Conservation (phyloP, 495 filamentous ascomycete genomes). For the Xylaria flabelliformis region DNA sequence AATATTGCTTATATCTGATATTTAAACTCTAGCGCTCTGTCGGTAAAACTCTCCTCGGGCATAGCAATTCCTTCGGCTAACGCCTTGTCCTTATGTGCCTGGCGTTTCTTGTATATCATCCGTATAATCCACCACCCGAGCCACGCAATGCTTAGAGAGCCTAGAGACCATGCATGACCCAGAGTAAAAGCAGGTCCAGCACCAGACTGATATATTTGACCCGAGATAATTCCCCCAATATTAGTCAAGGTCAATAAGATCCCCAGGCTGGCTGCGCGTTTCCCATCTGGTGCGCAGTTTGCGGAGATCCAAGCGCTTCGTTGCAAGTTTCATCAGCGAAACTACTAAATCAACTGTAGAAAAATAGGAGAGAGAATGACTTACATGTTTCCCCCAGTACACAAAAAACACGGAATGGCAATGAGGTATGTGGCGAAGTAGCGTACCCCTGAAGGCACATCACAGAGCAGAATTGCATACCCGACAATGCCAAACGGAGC, state of each 20-base stretch:
- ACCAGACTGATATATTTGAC: constrained; percentile 42
- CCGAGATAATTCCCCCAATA: constrained; percentile 47
- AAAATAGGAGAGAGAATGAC: neutral
- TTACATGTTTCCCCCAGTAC: constrained; percentile 33
- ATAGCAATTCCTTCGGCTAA: constrained; percentile 20
- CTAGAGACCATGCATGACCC: constrained; percentile 42
- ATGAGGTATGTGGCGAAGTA: constrained; percentile 71
- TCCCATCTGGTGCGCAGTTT: constrained; percentile 51
- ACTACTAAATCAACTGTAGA: neutral
- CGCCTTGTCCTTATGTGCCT: constrained; percentile 30
- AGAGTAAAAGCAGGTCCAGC: constrained; percentile 40
- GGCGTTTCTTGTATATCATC: constrained; percentile 35
- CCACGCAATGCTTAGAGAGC: constrained; percentile 36
- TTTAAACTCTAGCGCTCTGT: constrained; percentile 37
- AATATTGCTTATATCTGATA: constrained; percentile 35
- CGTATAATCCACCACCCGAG: constrained; percentile 37
- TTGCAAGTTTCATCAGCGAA: neutral
- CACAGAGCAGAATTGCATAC: constrained; percentile 64
- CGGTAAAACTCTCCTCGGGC: constrained; percentile 28
- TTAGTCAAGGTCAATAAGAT: constrained; percentile 48
- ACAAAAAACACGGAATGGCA: constrained; percentile 51
- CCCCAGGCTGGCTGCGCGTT: constrained; percentile 50
- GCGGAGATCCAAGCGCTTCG: constrained; percentile 59
- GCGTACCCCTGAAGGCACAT: constrained; percentile 60
- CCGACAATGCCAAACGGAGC: constrained; percentile 64